Conservation (phyloP, 139 green algal species). For the Auxenochlorella pyrenoidosa region DNA sequence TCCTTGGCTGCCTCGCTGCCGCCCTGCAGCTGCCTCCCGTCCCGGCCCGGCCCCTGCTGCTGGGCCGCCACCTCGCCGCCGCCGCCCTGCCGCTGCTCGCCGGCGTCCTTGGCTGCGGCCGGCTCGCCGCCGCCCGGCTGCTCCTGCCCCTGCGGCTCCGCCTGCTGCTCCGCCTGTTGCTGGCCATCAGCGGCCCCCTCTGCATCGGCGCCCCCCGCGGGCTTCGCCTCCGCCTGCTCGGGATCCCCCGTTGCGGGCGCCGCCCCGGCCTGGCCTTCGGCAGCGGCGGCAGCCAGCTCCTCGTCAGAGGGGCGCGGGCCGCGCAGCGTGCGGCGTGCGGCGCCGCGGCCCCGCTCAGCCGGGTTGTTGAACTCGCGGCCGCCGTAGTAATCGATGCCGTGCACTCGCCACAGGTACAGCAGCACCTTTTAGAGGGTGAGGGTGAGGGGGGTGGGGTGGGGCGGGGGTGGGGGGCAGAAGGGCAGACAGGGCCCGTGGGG, state of each 20-base stretch:
- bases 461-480: background rate
- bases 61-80: background rate
- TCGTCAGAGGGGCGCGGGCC: conserved; percentile 20
- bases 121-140: no score
- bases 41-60: background rate
- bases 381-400: conserved; percentile 92
- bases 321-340: conserved; percentile 30
- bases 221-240: background rate
- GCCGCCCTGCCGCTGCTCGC: no score
- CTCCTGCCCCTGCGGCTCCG: no score
- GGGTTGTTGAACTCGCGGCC: conserved; percentile 47
- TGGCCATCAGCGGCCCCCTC: background rate
- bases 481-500: no score
- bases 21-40: background rate
- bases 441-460: background rate
- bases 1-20: background rate
- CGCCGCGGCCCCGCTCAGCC: conserved; percentile 16
- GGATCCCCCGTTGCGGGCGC: conserved; percentile 11
- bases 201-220: background rate
- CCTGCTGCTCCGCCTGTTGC: conserved; percentile 31
- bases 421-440: conserved; percentile 43
- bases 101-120: conserved; percentile 24
- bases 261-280: background rate
- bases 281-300: conserved; percentile 36
- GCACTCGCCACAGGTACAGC: conserved; percentile 92